Conservation (phyloP, 225 moss, liverwort and hornwort genomes). For the Sphagnum contortum region DNA sequence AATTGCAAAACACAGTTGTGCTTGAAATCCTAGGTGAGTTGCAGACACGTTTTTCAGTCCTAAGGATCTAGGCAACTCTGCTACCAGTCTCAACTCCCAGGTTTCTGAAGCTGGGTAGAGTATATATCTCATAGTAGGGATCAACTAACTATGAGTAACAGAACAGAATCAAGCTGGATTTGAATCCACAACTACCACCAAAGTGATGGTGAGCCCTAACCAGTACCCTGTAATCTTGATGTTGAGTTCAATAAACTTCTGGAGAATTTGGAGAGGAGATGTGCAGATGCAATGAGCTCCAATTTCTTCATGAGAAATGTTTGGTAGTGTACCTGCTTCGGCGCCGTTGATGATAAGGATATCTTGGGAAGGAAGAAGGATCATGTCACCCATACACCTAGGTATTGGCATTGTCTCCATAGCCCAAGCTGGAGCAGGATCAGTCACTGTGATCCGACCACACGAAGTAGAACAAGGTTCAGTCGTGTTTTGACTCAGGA, state of each 20-base stretch:
- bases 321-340: conserved; percentile 11
- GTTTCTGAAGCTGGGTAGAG: too few relatives aligned
- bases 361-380: conserved; percentile 24
- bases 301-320: neutral
- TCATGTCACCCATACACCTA: conserved; percentile 40
- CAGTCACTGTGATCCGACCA: conserved; percentile 40
- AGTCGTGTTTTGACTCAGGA: conserved; percentile 6
- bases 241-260: neutral
- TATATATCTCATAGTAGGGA: too few relatives aligned
- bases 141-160: too few relatives aligned
- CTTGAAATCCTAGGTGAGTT: neutral
- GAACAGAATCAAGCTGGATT: too few relatives aligned
- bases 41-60: too few relatives aligned
- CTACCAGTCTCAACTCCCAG: too few relatives aligned
- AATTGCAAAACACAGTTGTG: neutral
- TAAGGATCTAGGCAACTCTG: too few relatives aligned
- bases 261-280: neutral
- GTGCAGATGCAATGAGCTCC: neutral
- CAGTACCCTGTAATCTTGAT: neutral
- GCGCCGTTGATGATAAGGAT: conserved; percentile 41
- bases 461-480: conserved; percentile 26
- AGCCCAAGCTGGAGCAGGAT: conserved; percentile 19
- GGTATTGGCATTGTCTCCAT: conserved; percentile 27
- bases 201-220: neutral
- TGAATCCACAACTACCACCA: too few relatives aligned